Evolutionary conservation across 2,329 filamentous ascomycete species (phyloP), one percentile per base, ranked within the genome.

Genomic region (Talaromyces sp.): DNA sequence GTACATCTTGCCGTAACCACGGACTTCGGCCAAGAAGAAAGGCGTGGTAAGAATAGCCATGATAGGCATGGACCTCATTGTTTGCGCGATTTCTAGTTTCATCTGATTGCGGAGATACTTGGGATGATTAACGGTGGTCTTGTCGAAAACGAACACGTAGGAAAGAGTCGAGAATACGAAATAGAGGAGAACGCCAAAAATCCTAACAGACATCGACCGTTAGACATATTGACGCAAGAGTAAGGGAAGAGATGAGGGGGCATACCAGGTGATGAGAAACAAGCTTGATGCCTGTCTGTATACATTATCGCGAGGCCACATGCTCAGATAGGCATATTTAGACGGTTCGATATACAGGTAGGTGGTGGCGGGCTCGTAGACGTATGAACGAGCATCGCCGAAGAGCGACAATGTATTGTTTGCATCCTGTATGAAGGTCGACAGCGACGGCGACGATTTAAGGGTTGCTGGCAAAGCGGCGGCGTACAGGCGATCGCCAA

Each of bases 21-120:
- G 88, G 21, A 96, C 88, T 77, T 98, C 93, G 65, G 84, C 78
- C 51, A 95, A 79, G 82, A 96, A 95, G 76, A 90, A 86, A 17
- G 90, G 89, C 1, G 86, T 86, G 10, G 92, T 97, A 73, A 93
- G 82, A 61, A 93, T 65, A 56, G 92, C 84, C 88, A 97, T 96
- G 72, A 86, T 73, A 21, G 93, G 93, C 80, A 97, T 87, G 41
- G 91, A 82, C 53, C 77, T 75, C 77, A 88, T 86, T 64, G 93
- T 87, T 78, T 96, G 91, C 65, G 81, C 80, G 70, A 98, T 96
- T 75, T 98, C 93, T 69, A 92, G 84, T 62, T 82, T 81, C 65
- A 97, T 88, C 76, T 97, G 93, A 77, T 96, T 93, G 79, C 95
- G 96, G 71, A 97, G 88, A 76, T 93, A 98, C 72, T 95, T 95